Evolutionary conservation across 2,329 filamentous ascomycete species (phyloP).

Genomic region (Ophiocordyceps polyrhachis-furcata): DNA sequence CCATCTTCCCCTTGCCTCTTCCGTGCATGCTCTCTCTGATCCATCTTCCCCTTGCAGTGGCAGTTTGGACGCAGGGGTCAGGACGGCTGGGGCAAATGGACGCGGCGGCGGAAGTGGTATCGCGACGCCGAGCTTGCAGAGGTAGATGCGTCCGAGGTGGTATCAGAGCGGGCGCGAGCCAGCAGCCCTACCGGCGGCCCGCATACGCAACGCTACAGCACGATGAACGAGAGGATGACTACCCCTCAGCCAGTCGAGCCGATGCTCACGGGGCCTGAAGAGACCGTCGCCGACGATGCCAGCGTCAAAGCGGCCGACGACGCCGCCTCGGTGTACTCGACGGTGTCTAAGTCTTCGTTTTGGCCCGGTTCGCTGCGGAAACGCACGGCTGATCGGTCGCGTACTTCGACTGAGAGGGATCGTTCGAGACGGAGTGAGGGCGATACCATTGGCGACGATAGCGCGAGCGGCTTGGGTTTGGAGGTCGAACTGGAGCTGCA

Average conservation of each 20-base stretch:
- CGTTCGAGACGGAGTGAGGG: constrained; percentile 24
- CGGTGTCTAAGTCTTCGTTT: constrained; percentile 28
- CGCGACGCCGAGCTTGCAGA: constrained; percentile 92
- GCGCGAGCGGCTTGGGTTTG: constrained; percentile 20
- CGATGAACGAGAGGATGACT: constrained; percentile 19
- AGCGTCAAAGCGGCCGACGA: constrained; percentile 19
- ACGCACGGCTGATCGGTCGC: constrained; percentile 18
- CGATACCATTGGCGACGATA: constrained; percentile 24
- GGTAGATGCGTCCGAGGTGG: constrained; percentile 21
- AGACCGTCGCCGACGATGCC: constrained; percentile 10
- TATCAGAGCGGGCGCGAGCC: constrained; percentile 13
- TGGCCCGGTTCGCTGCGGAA: constrained; percentile 21
- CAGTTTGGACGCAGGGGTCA: constrained; percentile 64
- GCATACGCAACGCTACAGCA: constrained; percentile 14
- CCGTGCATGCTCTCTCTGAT: neutral
- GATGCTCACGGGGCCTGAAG: constrained; percentile 5
- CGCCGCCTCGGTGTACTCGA: constrained; percentile 25
- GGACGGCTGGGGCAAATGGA: constrained; percentile 92
- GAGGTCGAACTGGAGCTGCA: constrained; percentile 33
- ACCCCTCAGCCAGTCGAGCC: constrained; percentile 10
- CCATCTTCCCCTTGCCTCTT: constrained; percentile 2
- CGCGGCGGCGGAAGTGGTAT: constrained; percentile 84
- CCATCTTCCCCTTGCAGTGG: constrained; percentile 41
- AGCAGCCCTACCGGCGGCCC: constrained; percentile 9
- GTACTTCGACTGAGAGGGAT: constrained; percentile 13